Conservation (phyloP, 169 alveolate species). For the Plasmodium billcollinsi region DNA sequence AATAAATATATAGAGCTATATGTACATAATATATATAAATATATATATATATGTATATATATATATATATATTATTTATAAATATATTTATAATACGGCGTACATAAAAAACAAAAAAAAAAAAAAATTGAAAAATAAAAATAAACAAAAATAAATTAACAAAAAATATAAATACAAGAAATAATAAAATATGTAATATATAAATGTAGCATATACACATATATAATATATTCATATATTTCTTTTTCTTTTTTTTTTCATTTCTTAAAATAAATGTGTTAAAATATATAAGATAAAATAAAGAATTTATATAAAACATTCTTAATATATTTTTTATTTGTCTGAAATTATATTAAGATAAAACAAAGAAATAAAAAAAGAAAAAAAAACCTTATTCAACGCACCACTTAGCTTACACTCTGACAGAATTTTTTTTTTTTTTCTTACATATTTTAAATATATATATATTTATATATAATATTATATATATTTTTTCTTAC, state of each 20-base stretch:
- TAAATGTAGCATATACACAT: constrained; percentile 9
- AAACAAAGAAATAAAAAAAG: neutral
- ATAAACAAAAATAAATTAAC: constrained; percentile 8
- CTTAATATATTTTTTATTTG: constrained; percentile 26
- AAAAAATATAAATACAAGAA: neutral
- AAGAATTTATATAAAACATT: constrained; percentile 46
- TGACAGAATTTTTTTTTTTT: constrained; percentile 76
- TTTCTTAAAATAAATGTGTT: neutral
- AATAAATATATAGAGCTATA: too few relatives aligned
- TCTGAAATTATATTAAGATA: constrained; percentile 15
- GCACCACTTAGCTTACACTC: constrained; percentile 76
- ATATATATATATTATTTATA: too few relatives aligned
- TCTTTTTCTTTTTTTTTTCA: constrained; percentile 19
- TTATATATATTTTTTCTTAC: neutral
- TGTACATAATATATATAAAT: too few relatives aligned
- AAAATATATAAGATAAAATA: constrained; percentile 15
- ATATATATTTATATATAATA: neutral
- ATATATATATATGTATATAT: too few relatives aligned
- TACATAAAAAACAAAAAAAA: too few relatives aligned
- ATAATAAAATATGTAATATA: too few relatives aligned
- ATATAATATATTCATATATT: constrained; percentile 17
- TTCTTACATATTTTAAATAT: constrained; percentile 5
- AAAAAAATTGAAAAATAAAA: too few relatives aligned
- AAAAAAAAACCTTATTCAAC: constrained; percentile 33
- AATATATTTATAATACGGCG: too few relatives aligned